Conservation (phyloP, 192 early-diverging fungal species). For the Ramicandelaber brevisporus region DNA sequence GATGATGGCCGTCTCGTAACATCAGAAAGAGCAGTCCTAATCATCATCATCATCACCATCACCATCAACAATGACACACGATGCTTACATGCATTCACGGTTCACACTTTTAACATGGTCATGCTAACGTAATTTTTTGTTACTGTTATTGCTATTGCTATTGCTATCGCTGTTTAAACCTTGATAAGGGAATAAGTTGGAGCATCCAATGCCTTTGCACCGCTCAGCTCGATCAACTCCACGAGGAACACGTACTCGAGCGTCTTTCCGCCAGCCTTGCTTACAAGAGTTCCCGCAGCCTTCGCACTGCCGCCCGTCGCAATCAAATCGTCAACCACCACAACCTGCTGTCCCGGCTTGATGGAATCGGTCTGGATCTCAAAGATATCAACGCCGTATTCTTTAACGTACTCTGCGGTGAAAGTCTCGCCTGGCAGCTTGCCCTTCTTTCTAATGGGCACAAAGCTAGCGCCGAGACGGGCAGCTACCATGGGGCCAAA, state of each 20-base stretch:
- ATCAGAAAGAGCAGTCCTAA: too few species aligned
- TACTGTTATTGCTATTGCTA: too few species aligned
- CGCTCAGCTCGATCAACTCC: slow-evolving; percentile 66
- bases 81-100: too few species aligned
- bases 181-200: slow-evolving; percentile 74
- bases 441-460: slow-evolving; percentile 83
- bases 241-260: slow-evolving; percentile 81
- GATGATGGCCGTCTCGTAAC: too few species aligned
- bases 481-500: slow-evolving; percentile 78
- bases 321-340: slow-evolving; percentile 91
- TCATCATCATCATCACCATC: too few species aligned
- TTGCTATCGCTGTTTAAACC: slow-evolving; percentile 5
- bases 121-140: too few species aligned
- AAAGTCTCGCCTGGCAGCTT: slow-evolving; percentile 71
- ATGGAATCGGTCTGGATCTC: slow-evolving; percentile 71
- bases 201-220: slow-evolving; percentile 45
- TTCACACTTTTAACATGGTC: too few species aligned
- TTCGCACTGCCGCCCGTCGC: slow-evolving; percentile 71
- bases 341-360: slow-evolving; percentile 54
- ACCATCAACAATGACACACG: too few species aligned
- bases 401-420: slow-evolving; percentile 60
- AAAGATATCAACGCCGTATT: slow-evolving; percentile 89
- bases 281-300: slow-evolving; percentile 64
- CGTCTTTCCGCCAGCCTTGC: slow-evolving; percentile 37
- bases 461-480: slow-evolving; percentile 72